phyloP scores from a whole-genome alignment of 2,329 filamentous ascomycete species.

The Metarhizium sp. region DNA sequence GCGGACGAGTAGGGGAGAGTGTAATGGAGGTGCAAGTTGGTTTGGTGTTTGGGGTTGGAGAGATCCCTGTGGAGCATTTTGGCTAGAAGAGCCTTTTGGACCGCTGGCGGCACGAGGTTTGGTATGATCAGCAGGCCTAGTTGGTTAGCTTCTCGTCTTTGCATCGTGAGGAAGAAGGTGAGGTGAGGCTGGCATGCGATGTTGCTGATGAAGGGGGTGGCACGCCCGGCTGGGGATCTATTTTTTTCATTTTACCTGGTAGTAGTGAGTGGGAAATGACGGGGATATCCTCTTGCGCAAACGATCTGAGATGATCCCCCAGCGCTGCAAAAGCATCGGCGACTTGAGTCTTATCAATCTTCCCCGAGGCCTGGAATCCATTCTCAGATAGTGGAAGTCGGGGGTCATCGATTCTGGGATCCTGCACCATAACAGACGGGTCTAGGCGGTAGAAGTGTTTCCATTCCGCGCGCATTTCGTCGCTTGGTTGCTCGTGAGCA shows the following conservation, averaged over 20 bases:
- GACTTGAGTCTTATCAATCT: conserved; percentile 33
- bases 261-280: conserved; percentile 58
- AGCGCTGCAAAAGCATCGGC: conserved; percentile 29
- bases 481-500: conserved; percentile 69
- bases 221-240: neutral
- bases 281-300: conserved; percentile 28
- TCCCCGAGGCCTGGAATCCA: conserved; percentile 35
- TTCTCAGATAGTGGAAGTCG: conserved; percentile 25
- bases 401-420: conserved; percentile 49
- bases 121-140: conserved; percentile 74
- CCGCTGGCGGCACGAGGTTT: conserved; percentile 55
- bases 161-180: too few species aligned
- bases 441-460: conserved; percentile 62
- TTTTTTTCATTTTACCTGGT: conserved; percentile 44
- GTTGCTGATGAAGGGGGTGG: too few species aligned
- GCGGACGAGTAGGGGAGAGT: conserved; percentile 48
- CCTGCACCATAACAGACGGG: conserved; percentile 36
- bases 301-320: conserved; percentile 20
- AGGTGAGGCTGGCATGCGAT: too few species aligned
- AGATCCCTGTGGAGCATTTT: conserved; percentile 71
- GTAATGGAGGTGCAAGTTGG: conserved; percentile 85
- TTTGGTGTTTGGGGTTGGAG: conserved; percentile 63
- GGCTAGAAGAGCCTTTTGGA: conserved; percentile 63
- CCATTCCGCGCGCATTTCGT: conserved; percentile 59
- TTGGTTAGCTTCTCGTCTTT: neutral